These are phyloP conservation scores for Ganoderma resinaceum DNA, from an alignment of 1,284 basidiomycete species.

Conservation along the genomic window DNA sequence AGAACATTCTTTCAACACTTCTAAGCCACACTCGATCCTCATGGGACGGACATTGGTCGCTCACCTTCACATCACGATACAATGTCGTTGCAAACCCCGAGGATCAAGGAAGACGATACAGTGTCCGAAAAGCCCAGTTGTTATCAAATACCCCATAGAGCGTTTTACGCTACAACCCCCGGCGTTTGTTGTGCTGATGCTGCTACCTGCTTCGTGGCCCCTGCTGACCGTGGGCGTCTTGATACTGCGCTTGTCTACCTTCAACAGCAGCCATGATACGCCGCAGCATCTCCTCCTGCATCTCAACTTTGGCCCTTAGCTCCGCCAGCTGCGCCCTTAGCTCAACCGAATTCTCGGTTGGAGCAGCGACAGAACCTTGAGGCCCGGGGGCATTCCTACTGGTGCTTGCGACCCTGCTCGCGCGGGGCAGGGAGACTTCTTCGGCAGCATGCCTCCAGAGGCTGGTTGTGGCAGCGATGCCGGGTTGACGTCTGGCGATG, in stretches of 20 bases:
- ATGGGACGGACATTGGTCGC: background rate
- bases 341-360: constrained; percentile 43
- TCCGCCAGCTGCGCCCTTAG: constrained; percentile 67
- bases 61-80: background rate
- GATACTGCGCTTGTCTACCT: constrained; percentile 14
- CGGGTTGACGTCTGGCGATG: constrained; percentile 22
- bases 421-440: constrained; percentile 32
- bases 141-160: background rate
- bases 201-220: constrained; percentile 26
- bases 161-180: background rate
- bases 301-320: constrained; percentile 57
- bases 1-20: background rate
- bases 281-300: constrained; percentile 59
- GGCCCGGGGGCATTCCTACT: background rate
- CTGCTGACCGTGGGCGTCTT: constrained; percentile 9
- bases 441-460: constrained; percentile 34
- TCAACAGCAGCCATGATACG: constrained; percentile 51
- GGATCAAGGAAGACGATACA: background rate
- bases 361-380: background rate
- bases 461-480: constrained; percentile 23
- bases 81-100: background rate
- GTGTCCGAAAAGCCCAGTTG: background rate
- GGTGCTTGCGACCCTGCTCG: constrained; percentile 23
- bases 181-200: constrained; percentile 5
- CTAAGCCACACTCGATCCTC: background rate